Evolutionary conservation across 1,284 basidiomycete species (phyloP).

Genomic region (Sporisorium sorghi): DNA sequence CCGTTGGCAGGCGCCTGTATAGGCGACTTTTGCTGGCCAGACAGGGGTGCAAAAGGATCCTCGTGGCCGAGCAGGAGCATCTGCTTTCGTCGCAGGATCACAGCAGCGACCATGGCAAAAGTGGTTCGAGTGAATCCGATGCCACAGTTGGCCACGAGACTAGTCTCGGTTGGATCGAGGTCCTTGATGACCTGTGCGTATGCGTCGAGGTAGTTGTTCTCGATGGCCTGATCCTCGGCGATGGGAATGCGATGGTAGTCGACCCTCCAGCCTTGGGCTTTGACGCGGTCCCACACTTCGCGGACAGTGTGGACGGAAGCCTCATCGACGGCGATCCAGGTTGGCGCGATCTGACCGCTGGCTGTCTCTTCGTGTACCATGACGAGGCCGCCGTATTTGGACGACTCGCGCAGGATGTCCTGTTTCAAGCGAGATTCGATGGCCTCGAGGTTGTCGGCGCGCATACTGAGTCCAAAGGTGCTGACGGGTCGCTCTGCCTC

Average conservation of each 20-base stretch:
- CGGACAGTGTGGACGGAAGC: slow-evolving; percentile 86
- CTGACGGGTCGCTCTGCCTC: slow-evolving; percentile 87
- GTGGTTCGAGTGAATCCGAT: slow-evolving; percentile 97
- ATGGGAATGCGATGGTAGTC: slow-evolving; percentile 82
- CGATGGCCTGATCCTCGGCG: slow-evolving; percentile 72
- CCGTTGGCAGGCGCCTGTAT: slow-evolving; percentile 28
- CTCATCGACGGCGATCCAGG: slow-evolving; percentile 92
- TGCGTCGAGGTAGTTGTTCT: slow-evolving; percentile 78
- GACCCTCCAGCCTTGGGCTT: slow-evolving; percentile 86
- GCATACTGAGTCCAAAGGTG: slow-evolving; percentile 85
- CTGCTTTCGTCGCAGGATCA: slow-evolving; percentile 87
- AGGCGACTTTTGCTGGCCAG: slow-evolving; percentile 36
- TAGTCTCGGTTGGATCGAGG: slow-evolving; percentile 83
- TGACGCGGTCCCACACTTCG: slow-evolving; percentile 80
- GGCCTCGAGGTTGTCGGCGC: slow-evolving; percentile 92
- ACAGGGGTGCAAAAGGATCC: slow-evolving; percentile 76
- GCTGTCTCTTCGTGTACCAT: slow-evolving; percentile 86
- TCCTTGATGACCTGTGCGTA: slow-evolving; percentile 85
- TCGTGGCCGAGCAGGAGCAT: slow-evolving; percentile 79
- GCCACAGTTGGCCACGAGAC: slow-evolving; percentile 94
- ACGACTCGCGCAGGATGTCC: slow-evolving; percentile 91
- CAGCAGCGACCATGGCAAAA: slow-evolving; percentile 95
- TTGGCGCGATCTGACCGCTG: slow-evolving; percentile 74
- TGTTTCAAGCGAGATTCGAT: slow-evolving; percentile 87
- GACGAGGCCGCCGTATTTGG: slow-evolving; percentile 87